Evolutionary conservation across 2,329 filamentous ascomycete species (phyloP), one percentile per base, ranked within the genome.

Genomic region (Pseudogymnoascus sp.): DNA sequence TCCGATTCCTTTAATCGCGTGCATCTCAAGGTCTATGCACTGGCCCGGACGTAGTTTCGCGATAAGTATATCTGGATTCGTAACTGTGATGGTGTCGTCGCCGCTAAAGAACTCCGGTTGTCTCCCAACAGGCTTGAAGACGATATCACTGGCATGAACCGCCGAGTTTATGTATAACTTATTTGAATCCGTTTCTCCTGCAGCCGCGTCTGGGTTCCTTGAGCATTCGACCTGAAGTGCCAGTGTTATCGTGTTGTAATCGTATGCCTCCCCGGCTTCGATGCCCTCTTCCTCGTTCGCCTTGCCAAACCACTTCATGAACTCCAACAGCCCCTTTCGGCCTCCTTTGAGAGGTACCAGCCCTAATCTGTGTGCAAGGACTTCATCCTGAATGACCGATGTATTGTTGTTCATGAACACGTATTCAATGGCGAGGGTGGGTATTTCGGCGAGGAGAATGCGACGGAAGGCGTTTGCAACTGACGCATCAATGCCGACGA

Each of bases 391-490:
- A 72, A 99, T 95, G 37, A 99, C 92, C 4, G 91, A 96, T 61
- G 93, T 97, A 81, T 99, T 99, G 81, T 97, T 96, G 74, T 91
- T 85, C 67, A 97, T 87, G 78, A 89, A 99, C 74, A 96, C 91
- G 67, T 86, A 88, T 80, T 99, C 95, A 72, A 99, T 93, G 69
- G 96, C 95, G 53, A 99, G 83, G 1, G 92, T 95, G 16, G 93
- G 92, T 62, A 99, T 90, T 79, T 99, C 96, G 69, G 93, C 85
- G 75, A 99, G 89, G 71, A 97, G 83, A 71, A 97, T 97, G 71
- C 95, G 91, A 65, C 95, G 92, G 81, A 97, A 96, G 72, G 96
- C 95, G 75, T 99, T 99, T 72, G 95, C 91, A 74, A 99, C 86
- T 62, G 91, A 88, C 72, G 95, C 92, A 74, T 99, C 95, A 70